These are phyloP conservation scores for Colletotrichum tanaceti DNA, from an alignment of 2,329 filamentous ascomycete genomes.

Conservation along the genomic window DNA sequence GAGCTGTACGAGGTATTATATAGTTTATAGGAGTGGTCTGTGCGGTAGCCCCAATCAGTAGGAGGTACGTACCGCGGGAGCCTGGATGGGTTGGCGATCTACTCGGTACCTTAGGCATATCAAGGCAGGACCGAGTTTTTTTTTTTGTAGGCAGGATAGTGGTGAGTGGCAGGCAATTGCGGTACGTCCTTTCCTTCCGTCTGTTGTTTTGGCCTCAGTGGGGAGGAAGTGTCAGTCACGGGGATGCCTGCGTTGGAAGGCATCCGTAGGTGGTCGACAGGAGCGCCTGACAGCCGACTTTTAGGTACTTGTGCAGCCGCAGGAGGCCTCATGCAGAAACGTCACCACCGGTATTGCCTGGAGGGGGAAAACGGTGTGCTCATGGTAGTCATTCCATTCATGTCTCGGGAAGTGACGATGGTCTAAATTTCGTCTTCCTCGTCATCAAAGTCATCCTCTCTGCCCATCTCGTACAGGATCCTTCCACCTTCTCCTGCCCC, in stretches of 20 bases:
- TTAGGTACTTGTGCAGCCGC: background rate
- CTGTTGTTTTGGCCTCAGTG: constrained; percentile 31
- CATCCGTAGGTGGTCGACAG: background rate
- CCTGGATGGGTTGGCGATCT: constrained; percentile 14
- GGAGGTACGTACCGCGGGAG: constrained; percentile 22
- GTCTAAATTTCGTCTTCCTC: constrained; percentile 89
- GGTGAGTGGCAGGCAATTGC: background rate
- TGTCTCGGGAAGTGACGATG: background rate
- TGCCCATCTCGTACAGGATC: constrained; percentile 96
- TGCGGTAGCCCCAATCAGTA: constrained; percentile 28
- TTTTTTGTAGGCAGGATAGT: background rate
- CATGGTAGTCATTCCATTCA: background rate
- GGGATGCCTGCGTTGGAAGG: background rate
- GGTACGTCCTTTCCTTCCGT: constrained; percentile 10
- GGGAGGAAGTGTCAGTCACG: constrained; percentile 1
- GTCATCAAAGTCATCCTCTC: constrained; percentile 96
- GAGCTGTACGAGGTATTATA: constrained; percentile 5
- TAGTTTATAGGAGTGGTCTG: constrained; percentile 19
- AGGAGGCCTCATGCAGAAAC: background rate
- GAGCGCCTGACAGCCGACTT: background rate
- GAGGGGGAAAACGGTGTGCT: background rate
- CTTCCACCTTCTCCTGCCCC: constrained; percentile 86
- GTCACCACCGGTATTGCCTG: background rate
- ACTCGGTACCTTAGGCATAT: background rate
- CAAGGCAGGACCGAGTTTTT: background rate